Evolutionary conservation across 164 flowering plant genomes (phyloP).

Genomic region (Protea cynaroides): DNA sequence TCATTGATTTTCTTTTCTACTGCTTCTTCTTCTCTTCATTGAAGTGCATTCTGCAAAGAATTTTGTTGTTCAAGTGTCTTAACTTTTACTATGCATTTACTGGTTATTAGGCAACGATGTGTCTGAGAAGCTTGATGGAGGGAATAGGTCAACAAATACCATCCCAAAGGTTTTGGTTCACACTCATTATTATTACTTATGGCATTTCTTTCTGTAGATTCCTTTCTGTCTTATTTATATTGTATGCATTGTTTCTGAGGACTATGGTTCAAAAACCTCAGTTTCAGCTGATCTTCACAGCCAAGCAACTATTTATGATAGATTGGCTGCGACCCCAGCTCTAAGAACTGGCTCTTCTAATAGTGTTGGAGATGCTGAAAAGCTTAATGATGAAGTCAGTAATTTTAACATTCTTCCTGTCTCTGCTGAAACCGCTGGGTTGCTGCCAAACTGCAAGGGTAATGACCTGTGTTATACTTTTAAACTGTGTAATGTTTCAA

Average conservation of each 20-base stretch:
- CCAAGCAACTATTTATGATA: constrained; percentile 65
- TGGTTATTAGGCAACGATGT: constrained; percentile 10
- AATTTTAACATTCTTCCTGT: constrained; percentile 60
- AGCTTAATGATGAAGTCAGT: constrained; percentile 35
- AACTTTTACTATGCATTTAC: constrained; percentile 1
- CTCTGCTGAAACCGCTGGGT: constrained; percentile 76
- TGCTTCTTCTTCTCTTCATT: neutral
- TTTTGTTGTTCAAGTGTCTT: neutral
- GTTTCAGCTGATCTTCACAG: constrained; percentile 41
- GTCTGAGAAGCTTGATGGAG: constrained; percentile 22
- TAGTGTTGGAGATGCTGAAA: constrained; percentile 20
- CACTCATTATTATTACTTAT: neutral
- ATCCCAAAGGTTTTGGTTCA: constrained; percentile 21
- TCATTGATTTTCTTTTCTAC: neutral
- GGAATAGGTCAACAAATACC: constrained; percentile 10
- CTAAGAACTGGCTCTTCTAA: constrained; percentile 18
- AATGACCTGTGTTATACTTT: constrained; percentile 7
- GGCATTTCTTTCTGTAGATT: neutral
- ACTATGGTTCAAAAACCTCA: constrained; percentile 22
- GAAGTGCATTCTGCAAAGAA: neutral
- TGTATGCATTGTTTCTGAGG: constrained; percentile 29
- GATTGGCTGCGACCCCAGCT: constrained; percentile 52
- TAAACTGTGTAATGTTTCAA: neutral
- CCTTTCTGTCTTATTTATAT: neutral
- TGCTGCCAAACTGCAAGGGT: constrained; percentile 61